These are phyloP conservation scores for Fusarium piperis DNA, from an alignment of 2,329 filamentous ascomycete species.

Conservation along the genomic window DNA sequence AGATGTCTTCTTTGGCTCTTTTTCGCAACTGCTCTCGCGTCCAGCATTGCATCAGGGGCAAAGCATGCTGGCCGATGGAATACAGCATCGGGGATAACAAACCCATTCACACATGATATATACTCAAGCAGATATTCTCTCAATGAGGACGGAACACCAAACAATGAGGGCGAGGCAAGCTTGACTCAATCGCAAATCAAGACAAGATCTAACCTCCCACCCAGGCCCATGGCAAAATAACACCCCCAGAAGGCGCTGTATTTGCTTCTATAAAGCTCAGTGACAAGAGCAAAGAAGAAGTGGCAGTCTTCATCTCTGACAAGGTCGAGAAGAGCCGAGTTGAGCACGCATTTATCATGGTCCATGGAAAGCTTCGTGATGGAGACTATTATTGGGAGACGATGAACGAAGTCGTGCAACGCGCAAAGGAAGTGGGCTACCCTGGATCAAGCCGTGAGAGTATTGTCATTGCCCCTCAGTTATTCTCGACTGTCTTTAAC, in stretches of 20 bases:
- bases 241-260: neutral
- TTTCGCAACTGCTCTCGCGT: neutral
- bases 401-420: neutral
- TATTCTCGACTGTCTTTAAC: neutral
- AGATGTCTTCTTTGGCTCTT: neutral
- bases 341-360: neutral
- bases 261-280: neutral
- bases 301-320: neutral
- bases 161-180: neutral
- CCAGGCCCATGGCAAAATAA: neutral
- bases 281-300: neutral
- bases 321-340: neutral
- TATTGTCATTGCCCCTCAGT: neutral
- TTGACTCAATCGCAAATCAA: neutral
- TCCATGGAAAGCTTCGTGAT: neutral
- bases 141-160: neutral
- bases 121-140: neutral
- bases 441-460: neutral
- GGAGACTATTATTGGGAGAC: neutral
- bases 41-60: no score
- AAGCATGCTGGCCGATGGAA: neutral
- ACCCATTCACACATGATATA: neutral
- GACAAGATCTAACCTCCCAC: neutral
- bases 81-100: neutral
- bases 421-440: neutral